Conservation (phyloP, 192 early-diverging fungal genomes). For the Backusella tarrabulga region DNA sequence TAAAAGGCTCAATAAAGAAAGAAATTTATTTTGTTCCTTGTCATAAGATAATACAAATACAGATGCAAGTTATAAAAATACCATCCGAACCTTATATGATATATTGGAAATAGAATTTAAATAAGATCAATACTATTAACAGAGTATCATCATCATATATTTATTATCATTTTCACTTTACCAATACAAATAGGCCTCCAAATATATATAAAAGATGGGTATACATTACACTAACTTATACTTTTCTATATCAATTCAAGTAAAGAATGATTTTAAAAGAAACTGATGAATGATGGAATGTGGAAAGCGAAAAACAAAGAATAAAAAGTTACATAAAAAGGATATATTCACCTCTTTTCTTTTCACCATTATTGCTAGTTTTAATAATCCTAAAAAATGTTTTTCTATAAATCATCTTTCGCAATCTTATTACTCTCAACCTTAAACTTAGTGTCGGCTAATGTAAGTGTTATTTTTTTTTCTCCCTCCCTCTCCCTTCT, state of each 20-base stretch:
- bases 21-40: no score
- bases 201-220: not conserved
- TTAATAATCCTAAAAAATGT: not conserved
- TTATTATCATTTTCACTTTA: not conserved
- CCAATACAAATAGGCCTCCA: not conserved
- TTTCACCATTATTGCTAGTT: not conserved
- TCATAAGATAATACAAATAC: no score
- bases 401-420: not conserved
- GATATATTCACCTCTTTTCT: not conserved
- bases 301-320: not conserved
- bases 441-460: not conserved
- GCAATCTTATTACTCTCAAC: not conserved
- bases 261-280: not conserved
- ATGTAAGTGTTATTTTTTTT: not conserved
- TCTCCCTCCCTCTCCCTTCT: not conserved
- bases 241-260: not conserved
- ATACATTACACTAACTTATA: not conserved
- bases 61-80: no score
- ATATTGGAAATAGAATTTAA: no score
- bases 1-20: no score
- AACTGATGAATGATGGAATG: not conserved
- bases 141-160: no score
- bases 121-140: no score
- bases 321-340: not conserved
- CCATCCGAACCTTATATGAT: no score